Percentiles rank a stretch among this genome's conserved stretches.
Conservation (phyloP, 495 filamentous ascomycete genomes). For the Neurospora africana region DNA sequence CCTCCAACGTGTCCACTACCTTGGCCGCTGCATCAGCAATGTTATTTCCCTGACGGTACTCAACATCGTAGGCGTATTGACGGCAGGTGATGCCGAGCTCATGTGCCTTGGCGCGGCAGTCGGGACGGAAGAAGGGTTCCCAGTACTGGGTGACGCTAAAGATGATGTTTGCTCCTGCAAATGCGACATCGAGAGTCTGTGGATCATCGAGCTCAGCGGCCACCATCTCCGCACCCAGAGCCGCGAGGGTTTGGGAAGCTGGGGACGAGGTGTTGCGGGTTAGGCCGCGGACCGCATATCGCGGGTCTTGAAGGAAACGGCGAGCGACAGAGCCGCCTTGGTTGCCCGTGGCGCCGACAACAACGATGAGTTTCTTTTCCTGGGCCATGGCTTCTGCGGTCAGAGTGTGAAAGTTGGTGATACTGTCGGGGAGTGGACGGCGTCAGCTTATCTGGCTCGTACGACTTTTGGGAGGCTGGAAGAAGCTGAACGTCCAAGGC, state of each 20-base stretch:
- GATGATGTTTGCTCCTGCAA: constrained; percentile 35
- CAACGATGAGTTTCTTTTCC: constrained; percentile 24
- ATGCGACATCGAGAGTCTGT: constrained; percentile 28
- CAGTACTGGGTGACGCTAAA: constrained; percentile 45
- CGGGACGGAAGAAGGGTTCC: constrained; percentile 29
- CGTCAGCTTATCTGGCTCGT: neutral
- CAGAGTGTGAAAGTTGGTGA: neutral
- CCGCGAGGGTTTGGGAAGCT: constrained; percentile 25
- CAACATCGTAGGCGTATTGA: constrained; percentile 36
- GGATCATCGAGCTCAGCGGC: constrained; percentile 32
- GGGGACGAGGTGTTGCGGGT: constrained; percentile 35
- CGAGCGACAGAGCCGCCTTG: constrained; percentile 35
- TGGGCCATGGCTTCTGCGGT: neutral
- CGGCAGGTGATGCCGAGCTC: constrained; percentile 22
- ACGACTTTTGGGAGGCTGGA: neutral
- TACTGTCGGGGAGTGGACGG: neutral
- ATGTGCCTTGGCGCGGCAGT: constrained; percentile 16
- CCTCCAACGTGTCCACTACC: constrained; percentile 31
- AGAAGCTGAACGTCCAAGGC: neutral
- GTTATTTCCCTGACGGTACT: constrained; percentile 42
- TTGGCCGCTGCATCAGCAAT: constrained; percentile 42
- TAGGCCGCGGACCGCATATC: constrained; percentile 32
- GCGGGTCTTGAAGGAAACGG: constrained; percentile 24
- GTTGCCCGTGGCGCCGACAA: constrained; percentile 35
- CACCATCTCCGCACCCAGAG: constrained; percentile 34